Conservation (phyloP, 108 stramenopile genomes). For the Aurantiochytrium sp. region DNA sequence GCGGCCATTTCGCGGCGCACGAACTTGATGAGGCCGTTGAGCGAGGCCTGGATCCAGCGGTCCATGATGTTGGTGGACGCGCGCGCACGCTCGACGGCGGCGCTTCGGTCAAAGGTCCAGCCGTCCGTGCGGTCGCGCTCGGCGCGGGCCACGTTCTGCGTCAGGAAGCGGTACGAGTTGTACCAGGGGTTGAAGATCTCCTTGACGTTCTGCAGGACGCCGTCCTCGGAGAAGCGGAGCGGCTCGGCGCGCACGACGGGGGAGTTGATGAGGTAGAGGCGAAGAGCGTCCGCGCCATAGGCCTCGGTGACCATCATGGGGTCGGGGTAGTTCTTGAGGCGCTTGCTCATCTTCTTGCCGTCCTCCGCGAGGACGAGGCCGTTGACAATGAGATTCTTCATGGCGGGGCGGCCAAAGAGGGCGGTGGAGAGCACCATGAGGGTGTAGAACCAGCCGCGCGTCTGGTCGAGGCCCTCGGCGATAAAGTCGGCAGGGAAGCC, state of each 20-base stretch:
- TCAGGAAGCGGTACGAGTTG: constrained; percentile 96
- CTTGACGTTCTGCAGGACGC: constrained; percentile 90
- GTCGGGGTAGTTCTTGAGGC: constrained; percentile 97
- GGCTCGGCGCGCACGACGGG: constrained; percentile 97
- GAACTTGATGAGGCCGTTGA: constrained; percentile 88
- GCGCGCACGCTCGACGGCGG: constrained; percentile 68
- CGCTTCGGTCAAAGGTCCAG: constrained; percentile 63
- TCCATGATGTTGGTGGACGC: constrained; percentile 87
- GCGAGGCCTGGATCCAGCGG: constrained; percentile 94
- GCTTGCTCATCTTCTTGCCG: constrained; percentile 99
- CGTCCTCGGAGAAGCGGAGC: constrained; percentile 91
- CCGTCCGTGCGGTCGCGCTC: constrained; percentile 52
- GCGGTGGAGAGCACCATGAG: constrained; percentile 98
- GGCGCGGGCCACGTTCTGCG: constrained; percentile 80
- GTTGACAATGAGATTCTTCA: constrained; percentile 97
- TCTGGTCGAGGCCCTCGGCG: constrained; percentile 99
- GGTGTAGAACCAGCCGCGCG: constrained; percentile 99
- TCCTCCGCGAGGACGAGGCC: constrained; percentile 94
- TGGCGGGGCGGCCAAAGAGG: constrained; percentile 93
- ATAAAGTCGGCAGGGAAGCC: constrained; percentile 98
- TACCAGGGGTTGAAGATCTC: constrained; percentile 95
- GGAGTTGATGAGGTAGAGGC: constrained; percentile 99
- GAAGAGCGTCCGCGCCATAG: constrained; percentile 96
- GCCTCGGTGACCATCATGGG: constrained; percentile 80
- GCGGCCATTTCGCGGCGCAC: constrained; percentile 96